Evolutionary conservation across 2,329 filamentous ascomycete genomes (phyloP), one percentile per base, ranked within the genome.

Genomic region (Lasiodiplodia gonubiensis): DNA sequence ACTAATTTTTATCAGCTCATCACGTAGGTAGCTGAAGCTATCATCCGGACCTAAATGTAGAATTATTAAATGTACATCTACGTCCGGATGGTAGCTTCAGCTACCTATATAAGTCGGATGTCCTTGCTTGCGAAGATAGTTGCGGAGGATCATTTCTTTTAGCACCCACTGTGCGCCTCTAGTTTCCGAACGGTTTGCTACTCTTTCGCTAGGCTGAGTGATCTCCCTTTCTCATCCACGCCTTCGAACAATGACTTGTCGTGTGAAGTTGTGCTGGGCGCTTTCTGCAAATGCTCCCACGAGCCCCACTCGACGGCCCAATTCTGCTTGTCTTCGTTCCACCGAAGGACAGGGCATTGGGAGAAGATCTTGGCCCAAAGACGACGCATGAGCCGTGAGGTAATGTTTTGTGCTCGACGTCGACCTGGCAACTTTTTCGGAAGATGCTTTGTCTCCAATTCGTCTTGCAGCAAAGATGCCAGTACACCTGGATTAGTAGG

Each of bases 361-460:
- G 68, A 69, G 63, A 84, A 79, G 7, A 85, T 72, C 27, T 73
- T 74, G 5, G 73, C 70, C 76, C 83, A 85, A 18, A 85, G 69
- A 37, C 82, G 76, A 64, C 75, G 75, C 83, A 86, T 84, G 67
- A 78, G 80, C 11, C 80, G 77, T 12, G 74, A 69, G 2, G 77
- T 83, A 39, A 85, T 74, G n/a, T 60, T 69, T 64, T 80, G 79
- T 1, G 76, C 77, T 25, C 66, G 35, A 21, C 42, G 46, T 21
- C 25, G 33, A n/a, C 66, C 66, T 12, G 66, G 66, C 18, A 49
- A 30, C 59, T 55, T 30, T 27, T 51, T 64, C 4, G 66, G 51
- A 10, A 55, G 57, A 27, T 18, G 54, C 39, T 51, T 27, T 14
- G 35, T 60, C 48, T 67, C 65, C 53, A 67, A 23, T 11, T 42